Evolutionary conservation across 2,329 filamentous ascomycete species (phyloP), one percentile per base, ranked within the genome.

Genomic region (Beauveria scarabaeidicola): DNA sequence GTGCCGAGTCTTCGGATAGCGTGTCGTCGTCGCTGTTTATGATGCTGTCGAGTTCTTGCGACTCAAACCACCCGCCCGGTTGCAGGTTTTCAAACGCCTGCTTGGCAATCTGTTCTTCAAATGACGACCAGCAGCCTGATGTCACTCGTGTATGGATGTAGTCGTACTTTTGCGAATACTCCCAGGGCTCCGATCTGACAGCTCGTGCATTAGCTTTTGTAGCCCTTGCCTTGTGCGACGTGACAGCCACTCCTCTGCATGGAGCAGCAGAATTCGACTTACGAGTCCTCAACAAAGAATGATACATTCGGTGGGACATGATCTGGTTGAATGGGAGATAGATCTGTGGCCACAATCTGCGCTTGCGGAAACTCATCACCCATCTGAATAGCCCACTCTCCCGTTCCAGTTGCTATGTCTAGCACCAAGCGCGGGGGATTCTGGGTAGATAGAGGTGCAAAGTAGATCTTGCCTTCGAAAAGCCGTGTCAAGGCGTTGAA

Each of bases 241-340:
- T 9, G 8, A 23, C 19, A 52, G 48, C 15, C 36, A 8, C 52
- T n/a, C 13, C 2, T 21, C 10, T 23, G 41, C 0, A 44, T 13
- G 25, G 10, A 19, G 15, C 29, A 23, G 59, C 25, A 21, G 7
- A 29, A n/a, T 32, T 17, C n/a, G 3, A 69, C 72, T 65, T 68
- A 73, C 70, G 73, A 73, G 66, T 91, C 88, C 67, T 91, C 87
- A 50, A 92, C 80, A 62, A 84, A 84, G 64, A 92, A 92, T 63
- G 84, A 82, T 15, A 91, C 86, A 63, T 92, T 92, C 19, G 82
- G 80, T 0, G 89, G 88, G 1, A 90, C 85, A 52, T 81, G 76
- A 5, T 74, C 74, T 2, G 86, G 85, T 66, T 89, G 86, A 27
- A 88, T 84, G 1, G 86, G 85, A 1, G 85, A 88, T 6, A 89